Base-by-base conservation (phyloP, 768 basidiomycete genomes). In the Candolleomyces efflorescens region DNA sequence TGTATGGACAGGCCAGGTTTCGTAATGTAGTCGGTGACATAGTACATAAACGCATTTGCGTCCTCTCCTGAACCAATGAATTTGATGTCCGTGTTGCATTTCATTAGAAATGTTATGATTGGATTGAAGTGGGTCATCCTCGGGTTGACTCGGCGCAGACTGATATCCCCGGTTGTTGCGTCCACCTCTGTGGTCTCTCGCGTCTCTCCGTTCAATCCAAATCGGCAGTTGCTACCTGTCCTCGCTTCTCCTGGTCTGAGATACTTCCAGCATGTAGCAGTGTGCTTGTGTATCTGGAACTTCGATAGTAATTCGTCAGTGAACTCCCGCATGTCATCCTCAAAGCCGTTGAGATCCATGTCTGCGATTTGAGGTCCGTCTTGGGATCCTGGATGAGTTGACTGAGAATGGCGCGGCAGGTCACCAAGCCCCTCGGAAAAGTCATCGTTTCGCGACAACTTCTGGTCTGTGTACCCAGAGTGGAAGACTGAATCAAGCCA, bases 401-500 rank as follows among this genome's bases (percentile, higher is more conserved):
- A 2, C 3, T 13, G 18, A n/a, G n/a, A n/a, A n/a, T n/a, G n/a
- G n/a, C n/a, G n/a, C n/a, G n/a, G n/a, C n/a, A n/a, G n/a, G n/a
- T n/a, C n/a, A n/a, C n/a, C n/a, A n/a, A n/a, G n/a, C n/a, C n/a
- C n/a, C n/a, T n/a, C n/a, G n/a, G n/a, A n/a, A n/a, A n/a, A n/a
- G n/a, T n/a, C n/a, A n/a, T n/a, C n/a, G n/a, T n/a, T n/a, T n/a
- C n/a, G n/a, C n/a, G n/a, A n/a, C n/a, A n/a, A n/a, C n/a, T n/a
- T n/a, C n/a, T n/a, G n/a, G n/a, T n/a, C n/a, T n/a, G n/a, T n/a
- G n/a, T n/a, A 61, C 1, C 54, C 54, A 24, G 36, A 41, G 10
- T 15, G 15, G 11, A 63, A 52, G 26, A 60, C 53, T 1, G 56
- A 58, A 9, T 63, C 62, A 15, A 63, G 26, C 62, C 59, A 63